Base-by-base conservation (phyloP, 129 eudicot genomes). In the Apium graveolens region DNA sequence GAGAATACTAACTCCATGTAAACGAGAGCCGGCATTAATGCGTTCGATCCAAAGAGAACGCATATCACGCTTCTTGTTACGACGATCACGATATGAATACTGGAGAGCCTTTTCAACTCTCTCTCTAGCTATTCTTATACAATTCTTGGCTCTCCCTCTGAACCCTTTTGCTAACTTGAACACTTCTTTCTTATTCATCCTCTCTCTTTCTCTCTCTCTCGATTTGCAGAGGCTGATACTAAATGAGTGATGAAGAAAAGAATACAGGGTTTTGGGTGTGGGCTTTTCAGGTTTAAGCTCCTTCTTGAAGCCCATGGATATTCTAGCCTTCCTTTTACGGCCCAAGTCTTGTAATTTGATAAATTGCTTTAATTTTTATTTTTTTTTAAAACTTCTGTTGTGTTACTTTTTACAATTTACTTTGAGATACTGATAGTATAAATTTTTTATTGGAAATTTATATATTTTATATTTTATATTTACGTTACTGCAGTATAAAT, bases 21-120 rank as follows among this genome's bases (percentile, higher is more conserved):
- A 82, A 16, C 98, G 96, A 76, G 97, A 82, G 82, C 98, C 98
- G 32, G 98, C 98, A 70, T 95, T 95, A 44, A 95, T 95, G 70
- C 97, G 96, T 57, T 91, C 93, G 65, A 95, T 95, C 97, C 99
- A 95, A 80, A 95, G 99, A 16, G 90, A 84, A 45, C 99, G 97
- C 99, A 95, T 95, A 55, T 95, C 99, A 14, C 99, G 93, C 86
- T 95, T 95, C 88, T 95, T 95, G 85, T 79, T 95, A 45, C 97
- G 91, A 46, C 99, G 91, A 49, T 95, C 99, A 79, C 99, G 83
- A 80, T 95, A 95, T 2, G 99, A 88, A 79, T 95, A 95, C 80
- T 95, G 99, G 65, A 95, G 95, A 0, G 99, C 99, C 80, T 95
- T 95, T 83, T 92, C 97, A 45, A 95, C 99, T 78, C 97, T 87